Base-by-base conservation (phyloP, 208 protist species). In the Acanthamoeba royreba region DNA sequence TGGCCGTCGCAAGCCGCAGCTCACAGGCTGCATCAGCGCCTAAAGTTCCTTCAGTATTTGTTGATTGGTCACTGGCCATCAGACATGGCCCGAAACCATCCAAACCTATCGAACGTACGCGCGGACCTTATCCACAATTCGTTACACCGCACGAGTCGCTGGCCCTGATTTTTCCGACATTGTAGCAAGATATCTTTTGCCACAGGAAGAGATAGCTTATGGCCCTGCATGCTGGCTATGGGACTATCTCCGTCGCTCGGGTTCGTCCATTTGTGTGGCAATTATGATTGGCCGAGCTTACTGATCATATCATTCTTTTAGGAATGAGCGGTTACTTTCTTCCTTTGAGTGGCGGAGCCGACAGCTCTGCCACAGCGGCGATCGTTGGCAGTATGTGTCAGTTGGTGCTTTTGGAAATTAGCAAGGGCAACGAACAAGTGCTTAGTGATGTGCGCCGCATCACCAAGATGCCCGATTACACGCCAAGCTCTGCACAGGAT, bases 141-240 rank as follows among this genome's bases (percentile, higher is more conserved):
- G 4, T 9, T 47, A 43, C 17, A 17, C 52, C 25, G 17, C 17
- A 61, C 17, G 52, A 28, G 19, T 28, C 52, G 52, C 52, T 61
- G 19, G 22, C 25, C 19, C 52, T 25, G 8, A 13, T 81, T 81
- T 47, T 81, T 81, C 42, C 19, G 13, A 31, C 2, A 13, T 11
- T 77, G 22, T 28, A 72, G 85, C 43, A 11, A 8, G 58, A 4
- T 92, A 89, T 25, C 38, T n/a, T 7, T n/a, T 31, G 3, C 25
- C 89, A 33, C 38, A 94, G 0, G 95, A 97, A 42, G 96, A 97
- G 89, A 97, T 97, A 94, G 95, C 95, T 2, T 95, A 94, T n/a
- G 95, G 96, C 43, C 96, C 97, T 9, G 96, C 97, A 1, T 96
- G 95, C 93, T 98, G 97, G 97, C 92, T 98, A 15, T 98, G 96